These are phyloP conservation scores for Schizophyllum amplum DNA, from an alignment of 1,284 basidiomycete species.

Conservation along the genomic window DNA sequence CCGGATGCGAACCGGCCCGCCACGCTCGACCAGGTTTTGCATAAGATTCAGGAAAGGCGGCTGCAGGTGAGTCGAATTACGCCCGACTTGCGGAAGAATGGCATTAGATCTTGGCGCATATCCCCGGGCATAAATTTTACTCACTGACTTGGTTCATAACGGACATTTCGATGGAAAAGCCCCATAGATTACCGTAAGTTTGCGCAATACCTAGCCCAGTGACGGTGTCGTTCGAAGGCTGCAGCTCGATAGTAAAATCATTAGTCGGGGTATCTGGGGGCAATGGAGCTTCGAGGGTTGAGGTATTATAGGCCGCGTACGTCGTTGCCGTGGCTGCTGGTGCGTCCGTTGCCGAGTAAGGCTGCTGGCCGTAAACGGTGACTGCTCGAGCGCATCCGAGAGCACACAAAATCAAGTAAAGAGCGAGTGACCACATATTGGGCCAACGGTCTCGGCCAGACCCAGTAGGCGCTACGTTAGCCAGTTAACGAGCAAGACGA, in stretches of 20 bases:
- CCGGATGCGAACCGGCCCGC: conserved; percentile 51
- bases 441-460: not conserved
- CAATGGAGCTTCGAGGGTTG: conserved; percentile 32
- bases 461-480: no score
- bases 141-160: conserved; percentile 56
- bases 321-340: conserved; percentile 25
- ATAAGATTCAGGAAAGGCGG: conserved; percentile 72
- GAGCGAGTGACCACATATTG: no score
- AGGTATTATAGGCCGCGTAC: conserved; percentile 35
- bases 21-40: conserved; percentile 52
- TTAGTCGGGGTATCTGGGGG: conserved; percentile 30
- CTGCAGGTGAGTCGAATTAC: conserved; percentile 38
- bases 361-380: conserved; percentile 25
- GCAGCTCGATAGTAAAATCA: conserved; percentile 33
- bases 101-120: no score
- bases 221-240: conserved; percentile 24
- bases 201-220: conserved; percentile 37
- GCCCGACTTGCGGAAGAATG: conserved; percentile 34
- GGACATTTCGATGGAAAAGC: conserved; percentile 69
- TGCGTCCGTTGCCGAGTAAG: conserved; percentile 12
- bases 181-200: conserved; percentile 54
- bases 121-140: no score
- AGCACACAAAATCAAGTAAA: no score
- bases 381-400: conserved; percentile 10
- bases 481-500: no score